Evolutionary conservation across 305 asterid species (phyloP), one percentile per base, ranked within the genome.

Genomic region (Solanum chacoense): DNA sequence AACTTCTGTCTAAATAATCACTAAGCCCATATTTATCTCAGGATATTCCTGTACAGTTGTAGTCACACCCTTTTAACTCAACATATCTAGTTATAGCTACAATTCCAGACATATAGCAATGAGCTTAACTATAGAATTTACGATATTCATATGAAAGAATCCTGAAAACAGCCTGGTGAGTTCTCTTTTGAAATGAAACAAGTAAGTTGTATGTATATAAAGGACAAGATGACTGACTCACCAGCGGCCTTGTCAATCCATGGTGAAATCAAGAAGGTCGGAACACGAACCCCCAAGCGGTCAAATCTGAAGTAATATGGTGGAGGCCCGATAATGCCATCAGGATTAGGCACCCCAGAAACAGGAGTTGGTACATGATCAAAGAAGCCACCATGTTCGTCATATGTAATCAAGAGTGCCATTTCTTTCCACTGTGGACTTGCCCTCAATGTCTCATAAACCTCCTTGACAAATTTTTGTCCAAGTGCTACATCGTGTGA

Each of bases 351-450:
- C 90, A 97, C 99, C 76, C 98, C 98, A 10, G 90, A 77, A 75
- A 97, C 98, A 0, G 99, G 99, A 1, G 99, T 96, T 0, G 99
- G 98, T 67, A 97, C 99, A 40, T 97, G 99, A 94, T 97, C 99
- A 16, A 93, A 97, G 76, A 97, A 97, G 38, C 99, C 99, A 16
- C 99, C 99, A 72, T 97, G 99, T 90, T 96, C 99, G 75, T 97
- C 99, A 38, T 97, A 97, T 12, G 99, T 97, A 59, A 97, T 96
- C 96, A 97, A 86, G 85, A 97, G 88, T 5, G 99, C 99, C 98
- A 94, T 95, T 85, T 97, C 99, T 11, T 97, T 91, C 99, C 99
- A 97, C 86, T 97, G 99, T 2, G 98, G 98, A 88, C 99, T 97
- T 69, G 94, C 94, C 92, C 99, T 91, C 87, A 97, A 92, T 4